Evolutionary conservation across 208 protist species (phyloP), one percentile per base, ranked within the genome.

Genomic region (Acanthamoeba culbertsoni): DNA sequence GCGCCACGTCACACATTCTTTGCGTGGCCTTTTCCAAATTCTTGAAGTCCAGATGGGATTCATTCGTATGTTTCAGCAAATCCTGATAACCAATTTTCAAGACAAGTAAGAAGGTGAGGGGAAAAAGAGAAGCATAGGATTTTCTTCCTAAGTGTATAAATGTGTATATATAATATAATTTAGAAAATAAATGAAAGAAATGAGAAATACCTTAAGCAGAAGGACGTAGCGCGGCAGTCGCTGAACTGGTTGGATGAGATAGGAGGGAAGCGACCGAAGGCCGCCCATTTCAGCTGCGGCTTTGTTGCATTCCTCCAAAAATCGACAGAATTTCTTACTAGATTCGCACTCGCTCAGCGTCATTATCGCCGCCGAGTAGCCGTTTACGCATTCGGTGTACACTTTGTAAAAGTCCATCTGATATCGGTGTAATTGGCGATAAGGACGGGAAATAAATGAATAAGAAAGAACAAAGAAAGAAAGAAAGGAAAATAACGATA

Each of bases 351-450:
- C 23, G 14, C 26, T 86, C 14, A 86, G 75, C 4, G 46, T 48
- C 40, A 86, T 48, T 26, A 86, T 59, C 40, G 75, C 75, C 46
- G 40, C 37, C 6, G 40, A 59, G 45, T 86, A 86, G 33, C 46
- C 46, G 26, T 86, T 86, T 23, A 48, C 40, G 33, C 46, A 86
- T 16, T 86, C 75, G 7, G 75, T 59, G 45, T 86, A 86, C 7
- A 86, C 75, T 26, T 86, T 48, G 33, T 59, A 86, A 43, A 59
- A 86, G 23, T 86, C 75, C 75, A 86, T 86, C 75, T 86, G 40
- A n/a, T 73, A n/a, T n/a, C n/a, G n/a, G n/a, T n/a, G n/a, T n/a
- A n/a, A n/a, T n/a, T n/a, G 23, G 65, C 65, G 14, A 75, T 40
- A 14, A 37, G 20, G 23, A 37, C 28, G 12, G 28, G 40, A n/a